Evolutionary conservation across 208 protist species (phyloP).

Genomic region (Leishmania aethiopica): DNA sequence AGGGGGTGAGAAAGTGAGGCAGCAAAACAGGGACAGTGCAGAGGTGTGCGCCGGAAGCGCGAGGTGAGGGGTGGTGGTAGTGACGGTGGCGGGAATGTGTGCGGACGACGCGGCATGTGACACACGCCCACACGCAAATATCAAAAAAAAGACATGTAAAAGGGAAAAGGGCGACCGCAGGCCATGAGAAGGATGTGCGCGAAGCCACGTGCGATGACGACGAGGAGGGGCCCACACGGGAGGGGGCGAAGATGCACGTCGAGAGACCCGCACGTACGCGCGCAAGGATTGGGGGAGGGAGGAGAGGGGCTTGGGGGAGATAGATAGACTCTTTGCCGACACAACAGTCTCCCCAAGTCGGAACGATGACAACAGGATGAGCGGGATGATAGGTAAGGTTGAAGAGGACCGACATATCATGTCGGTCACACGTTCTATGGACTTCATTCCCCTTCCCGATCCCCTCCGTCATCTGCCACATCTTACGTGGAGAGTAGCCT

Average conservation of each 20-base stretch:
- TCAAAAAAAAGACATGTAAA: not conserved
- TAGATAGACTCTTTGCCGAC: not conserved
- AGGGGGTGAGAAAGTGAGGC: not conserved
- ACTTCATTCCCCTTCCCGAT: not conserved
- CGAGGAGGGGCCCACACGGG: not conserved
- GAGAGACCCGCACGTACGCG: not conserved
- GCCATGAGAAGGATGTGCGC: not conserved
- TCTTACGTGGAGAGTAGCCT: conserved; percentile 30
- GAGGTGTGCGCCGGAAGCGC: not conserved
- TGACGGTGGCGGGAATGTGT: not conserved
- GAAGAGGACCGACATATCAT: not conserved
- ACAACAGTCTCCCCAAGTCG: not conserved
- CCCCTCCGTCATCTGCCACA: not conserved
- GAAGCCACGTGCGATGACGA: not conserved
- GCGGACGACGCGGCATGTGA: not conserved
- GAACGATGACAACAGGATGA: not conserved
- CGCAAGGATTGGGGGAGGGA: not conserved
- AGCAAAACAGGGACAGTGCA: not conserved
- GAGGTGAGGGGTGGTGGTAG: not conserved
- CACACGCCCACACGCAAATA: not conserved
- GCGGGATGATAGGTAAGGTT: too few species aligned
- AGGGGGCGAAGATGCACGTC: not conserved
- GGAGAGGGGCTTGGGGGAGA: not conserved
- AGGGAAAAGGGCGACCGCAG: not conserved
- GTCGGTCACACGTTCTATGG: not conserved